Percentiles rank a stretch among this genome's conserved stretches.
Conservation (phyloP, 805 yeast genomes). For the Wickerhamia fluorescens region DNA sequence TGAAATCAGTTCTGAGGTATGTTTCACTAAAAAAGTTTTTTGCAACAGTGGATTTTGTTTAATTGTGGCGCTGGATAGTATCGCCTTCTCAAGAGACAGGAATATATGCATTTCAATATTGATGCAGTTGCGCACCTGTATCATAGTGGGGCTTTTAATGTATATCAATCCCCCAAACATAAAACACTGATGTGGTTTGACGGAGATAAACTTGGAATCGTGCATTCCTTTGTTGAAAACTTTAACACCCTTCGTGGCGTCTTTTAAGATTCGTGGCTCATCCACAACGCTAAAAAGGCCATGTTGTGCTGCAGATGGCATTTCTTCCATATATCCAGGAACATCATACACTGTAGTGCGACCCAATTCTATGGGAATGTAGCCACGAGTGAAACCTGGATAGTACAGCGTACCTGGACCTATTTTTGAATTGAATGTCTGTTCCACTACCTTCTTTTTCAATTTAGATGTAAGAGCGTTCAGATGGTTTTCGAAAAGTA, state of each 20-base stretch:
- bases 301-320: conserved; percentile 2
- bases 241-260: conserved; percentile 21
- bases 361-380: conserved; percentile 26
- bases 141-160: conserved; percentile 47
- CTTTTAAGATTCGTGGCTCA: conserved; percentile 14
- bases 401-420: conserved; percentile 45
- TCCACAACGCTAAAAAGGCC: conserved; percentile 23
- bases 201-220: conserved; percentile 25
- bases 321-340: conserved; percentile 34
- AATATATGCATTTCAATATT: conserved; percentile 34
- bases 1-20: conserved; percentile 16
- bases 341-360: conserved; percentile 35
- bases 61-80: conserved; percentile 14
- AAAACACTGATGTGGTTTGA: conserved; percentile 39
- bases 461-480: conserved; percentile 4
- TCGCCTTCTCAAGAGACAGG: conserved; percentile 22
- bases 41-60: conserved; percentile 17
- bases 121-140: conserved; percentile 41
- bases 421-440: conserved; percentile 16
- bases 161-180: conserved; percentile 59
- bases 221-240: conserved; percentile 23
- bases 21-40: conserved; percentile 9
- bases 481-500: conserved; percentile 20
- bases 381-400: conserved; percentile 67
- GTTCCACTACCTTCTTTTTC: conserved; percentile 5